Percentiles rank a stretch among this genome's conserved stretches.
phyloP scores from a whole-genome alignment of 352 stramenopile species.

The Globisporangium splendens region DNA sequence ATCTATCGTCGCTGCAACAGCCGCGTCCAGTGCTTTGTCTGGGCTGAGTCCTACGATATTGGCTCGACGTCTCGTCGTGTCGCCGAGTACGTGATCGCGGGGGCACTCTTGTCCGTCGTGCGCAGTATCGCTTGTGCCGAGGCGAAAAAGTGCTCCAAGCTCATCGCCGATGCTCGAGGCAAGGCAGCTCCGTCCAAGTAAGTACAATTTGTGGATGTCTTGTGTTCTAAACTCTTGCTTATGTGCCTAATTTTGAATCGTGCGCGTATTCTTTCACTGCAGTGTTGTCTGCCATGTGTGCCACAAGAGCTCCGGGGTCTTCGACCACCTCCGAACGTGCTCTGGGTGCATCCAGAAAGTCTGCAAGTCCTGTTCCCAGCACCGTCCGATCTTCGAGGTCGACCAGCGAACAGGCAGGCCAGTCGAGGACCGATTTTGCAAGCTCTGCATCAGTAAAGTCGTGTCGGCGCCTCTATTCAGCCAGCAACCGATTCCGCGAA shows the following conservation, averaged over 20 bases:
- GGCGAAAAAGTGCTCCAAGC: conserved; percentile 36
- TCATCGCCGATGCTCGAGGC: conserved; percentile 25
- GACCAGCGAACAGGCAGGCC: conserved; percentile 7
- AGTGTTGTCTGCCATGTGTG: conserved; percentile 11
- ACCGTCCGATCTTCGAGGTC: conserved; percentile 9
- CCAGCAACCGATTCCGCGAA: not conserved
- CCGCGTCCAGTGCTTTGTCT: too few relatives aligned
- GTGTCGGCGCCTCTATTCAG: not conserved
- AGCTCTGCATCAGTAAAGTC: conserved; percentile 13
- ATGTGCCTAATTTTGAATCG: not conserved
- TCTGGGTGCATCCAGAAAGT: conserved; percentile 31
- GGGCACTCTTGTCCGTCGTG: conserved; percentile 31
- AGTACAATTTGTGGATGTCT: too few relatives aligned
- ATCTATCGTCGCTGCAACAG: too few relatives aligned
- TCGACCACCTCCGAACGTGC: conserved; percentile 13
- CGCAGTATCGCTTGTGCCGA: conserved; percentile 31
- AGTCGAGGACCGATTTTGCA: conserved; percentile 11
- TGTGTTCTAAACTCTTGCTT: too few relatives aligned
- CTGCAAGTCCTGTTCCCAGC: conserved; percentile 30
- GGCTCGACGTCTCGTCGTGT: conserved; percentile 27
- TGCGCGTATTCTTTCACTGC: not conserved
- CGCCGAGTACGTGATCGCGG: conserved; percentile 41
- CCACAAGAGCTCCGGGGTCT: conserved; percentile 5
- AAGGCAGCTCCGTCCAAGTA: not conserved
- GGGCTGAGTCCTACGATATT: too few relatives aligned